Percentiles rank a stretch among this genome's conserved stretches.
Evolutionary conservation across 2,329 filamentous ascomycete species (phyloP).

Genomic region (Paraphoma chrysanthemicola): DNA sequence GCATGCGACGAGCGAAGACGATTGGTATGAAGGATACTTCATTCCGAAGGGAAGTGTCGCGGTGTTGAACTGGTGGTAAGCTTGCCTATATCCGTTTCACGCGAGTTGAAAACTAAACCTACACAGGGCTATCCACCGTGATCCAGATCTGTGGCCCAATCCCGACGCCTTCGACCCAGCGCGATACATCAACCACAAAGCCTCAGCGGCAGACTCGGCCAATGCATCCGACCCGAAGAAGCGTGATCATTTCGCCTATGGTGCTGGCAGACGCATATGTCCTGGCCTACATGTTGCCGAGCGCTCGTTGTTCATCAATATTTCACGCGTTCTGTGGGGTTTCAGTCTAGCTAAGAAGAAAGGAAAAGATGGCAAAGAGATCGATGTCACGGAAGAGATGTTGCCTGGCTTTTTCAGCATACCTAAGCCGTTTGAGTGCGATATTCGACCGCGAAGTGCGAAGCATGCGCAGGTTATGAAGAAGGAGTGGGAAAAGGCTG

Average conservation of each 20-base stretch:
- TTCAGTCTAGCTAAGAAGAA: constrained; percentile 41
- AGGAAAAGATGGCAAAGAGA: constrained; percentile 25
- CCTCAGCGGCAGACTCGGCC: constrained; percentile 40
- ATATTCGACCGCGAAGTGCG: constrained; percentile 36
- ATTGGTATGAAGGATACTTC: constrained; percentile 48
- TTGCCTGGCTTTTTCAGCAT: constrained; percentile 40
- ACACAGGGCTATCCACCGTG: constrained; percentile 42
- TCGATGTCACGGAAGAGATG: constrained; percentile 38
- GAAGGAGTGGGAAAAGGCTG: constrained; percentile 26
- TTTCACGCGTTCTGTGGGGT: constrained; percentile 44
- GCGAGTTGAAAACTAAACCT: background rate
- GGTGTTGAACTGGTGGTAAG: constrained; percentile 44
- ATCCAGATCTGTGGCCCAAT: constrained; percentile 31
- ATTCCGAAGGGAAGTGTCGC: constrained; percentile 47
- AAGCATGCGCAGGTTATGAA: constrained; percentile 31
- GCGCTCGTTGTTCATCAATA: constrained; percentile 45
- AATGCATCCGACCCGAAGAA: constrained; percentile 37
- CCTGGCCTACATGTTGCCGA: constrained; percentile 48
- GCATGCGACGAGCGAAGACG: constrained; percentile 42
- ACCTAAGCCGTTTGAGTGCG: constrained; percentile 38
- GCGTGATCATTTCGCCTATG: constrained; percentile 47
- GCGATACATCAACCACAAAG: constrained; percentile 30
- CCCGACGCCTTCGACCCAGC: constrained; percentile 42
- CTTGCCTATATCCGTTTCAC: background rate
- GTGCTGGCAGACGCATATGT: constrained; percentile 44